A percentile compares a stretch with the other conserved stretches of the same genome.
These are phyloP conservation scores for Globisporangium okanoganense DNA, from an alignment of 352 stramenopile species.

Conservation along the genomic window DNA sequence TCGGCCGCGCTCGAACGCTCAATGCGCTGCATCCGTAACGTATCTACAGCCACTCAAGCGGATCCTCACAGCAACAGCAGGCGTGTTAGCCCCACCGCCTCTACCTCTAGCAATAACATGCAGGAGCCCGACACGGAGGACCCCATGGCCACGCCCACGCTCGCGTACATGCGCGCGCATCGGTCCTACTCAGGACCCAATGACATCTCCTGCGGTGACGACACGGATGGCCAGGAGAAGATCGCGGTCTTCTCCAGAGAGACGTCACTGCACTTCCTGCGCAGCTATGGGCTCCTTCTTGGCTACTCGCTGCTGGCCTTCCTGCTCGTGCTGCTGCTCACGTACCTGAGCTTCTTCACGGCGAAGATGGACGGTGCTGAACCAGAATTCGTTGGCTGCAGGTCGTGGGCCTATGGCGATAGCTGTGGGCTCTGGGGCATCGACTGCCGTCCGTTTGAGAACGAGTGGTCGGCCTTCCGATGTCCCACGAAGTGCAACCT, in stretches of 20 bases:
- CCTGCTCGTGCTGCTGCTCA: conserved; percentile 43
- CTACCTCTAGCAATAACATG: background rate
- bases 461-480: conserved; percentile 55
- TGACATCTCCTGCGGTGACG: conserved; percentile 2
- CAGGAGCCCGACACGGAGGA: background rate
- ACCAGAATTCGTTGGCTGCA: conserved; percentile 63
- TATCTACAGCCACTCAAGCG: background rate
- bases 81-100: background rate
- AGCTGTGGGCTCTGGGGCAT: conserved; percentile 61
- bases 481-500: conserved; percentile 66
- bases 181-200: background rate
- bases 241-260: conserved; percentile 3
- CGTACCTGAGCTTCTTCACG: conserved; percentile 78
- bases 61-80: background rate
- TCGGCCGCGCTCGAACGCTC: background rate
- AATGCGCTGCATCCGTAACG: background rate
- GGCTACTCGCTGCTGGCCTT: conserved; percentile 47
- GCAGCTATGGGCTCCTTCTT: conserved; percentile 28
- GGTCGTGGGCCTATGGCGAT: conserved; percentile 58
- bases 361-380: conserved; percentile 36
- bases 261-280: conserved; percentile 15
- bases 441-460: conserved; percentile 58
- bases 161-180: conserved; percentile 9
- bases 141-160: conserved; percentile 2
- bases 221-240: conserved; percentile 17